Conservation (phyloP, 2,329 filamentous ascomycete genomes). For the Fusarium praegraminearum region DNA sequence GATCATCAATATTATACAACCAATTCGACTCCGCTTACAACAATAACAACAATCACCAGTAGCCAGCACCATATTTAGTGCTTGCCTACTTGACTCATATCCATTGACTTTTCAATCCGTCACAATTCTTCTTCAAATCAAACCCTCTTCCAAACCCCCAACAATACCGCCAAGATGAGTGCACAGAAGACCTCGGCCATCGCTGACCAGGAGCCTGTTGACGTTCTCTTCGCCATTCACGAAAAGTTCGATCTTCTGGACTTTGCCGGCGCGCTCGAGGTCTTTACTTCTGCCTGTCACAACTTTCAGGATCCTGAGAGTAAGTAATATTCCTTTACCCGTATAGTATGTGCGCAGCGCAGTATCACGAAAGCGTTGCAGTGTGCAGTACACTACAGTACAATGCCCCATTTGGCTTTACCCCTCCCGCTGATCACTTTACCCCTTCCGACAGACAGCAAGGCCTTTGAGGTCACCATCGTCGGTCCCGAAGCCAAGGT, state of each 20-base stretch:
- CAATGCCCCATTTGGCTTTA: constrained; percentile 25
- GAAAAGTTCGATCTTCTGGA: constrained; percentile 70
- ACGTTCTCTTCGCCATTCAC: constrained; percentile 71
- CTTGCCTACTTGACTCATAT: constrained; percentile 30
- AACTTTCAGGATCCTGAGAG: constrained; percentile 66
- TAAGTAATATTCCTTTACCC: constrained; percentile 46
- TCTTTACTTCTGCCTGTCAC: constrained; percentile 63
- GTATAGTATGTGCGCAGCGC: not conserved
- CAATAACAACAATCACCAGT: constrained; percentile 15
- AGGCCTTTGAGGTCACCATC: constrained; percentile 70
- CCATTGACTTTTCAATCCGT: constrained; percentile 27
- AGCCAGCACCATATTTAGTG: constrained; percentile 31
- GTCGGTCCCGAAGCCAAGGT: constrained; percentile 66
- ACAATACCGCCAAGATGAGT: constrained; percentile 63
- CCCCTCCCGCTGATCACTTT: constrained; percentile 43
- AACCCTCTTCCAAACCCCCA: constrained; percentile 36
- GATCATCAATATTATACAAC: constrained; percentile 17
- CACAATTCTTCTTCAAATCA: constrained; percentile 40
- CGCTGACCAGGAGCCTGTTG: constrained; percentile 67
- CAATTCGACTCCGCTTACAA: constrained; percentile 38
- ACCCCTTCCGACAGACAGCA: constrained; percentile 57
- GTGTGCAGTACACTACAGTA: not conserved
- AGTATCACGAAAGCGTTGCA: constrained; percentile 10
- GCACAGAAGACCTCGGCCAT: constrained; percentile 69
- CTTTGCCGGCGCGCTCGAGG: constrained; percentile 67